phyloP scores from a whole-genome alignment of 148 eudicot species.

The Rhododendron vialii region DNA sequence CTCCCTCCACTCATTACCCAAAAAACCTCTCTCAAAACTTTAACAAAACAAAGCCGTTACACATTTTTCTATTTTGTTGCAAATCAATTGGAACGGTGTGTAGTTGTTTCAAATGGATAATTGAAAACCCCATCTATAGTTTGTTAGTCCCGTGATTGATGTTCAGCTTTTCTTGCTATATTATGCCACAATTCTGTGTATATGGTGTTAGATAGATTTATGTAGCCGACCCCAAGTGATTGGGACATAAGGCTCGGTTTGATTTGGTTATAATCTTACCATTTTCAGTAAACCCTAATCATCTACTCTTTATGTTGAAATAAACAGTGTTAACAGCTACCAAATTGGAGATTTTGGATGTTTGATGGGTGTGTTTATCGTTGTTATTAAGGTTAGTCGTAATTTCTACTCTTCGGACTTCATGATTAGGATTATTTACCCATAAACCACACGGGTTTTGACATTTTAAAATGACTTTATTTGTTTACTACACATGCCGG shows the following conservation, averaged over 20 bases:
- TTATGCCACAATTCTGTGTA: background rate
- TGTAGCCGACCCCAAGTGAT: no score
- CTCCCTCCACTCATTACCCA: no score
- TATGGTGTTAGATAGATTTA: background rate
- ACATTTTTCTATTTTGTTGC: background rate
- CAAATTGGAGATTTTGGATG: background rate
- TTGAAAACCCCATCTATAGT: background rate
- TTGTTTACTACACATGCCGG: background rate
- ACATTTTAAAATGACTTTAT: background rate
- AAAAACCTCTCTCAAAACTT: no score
- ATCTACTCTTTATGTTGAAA: background rate
- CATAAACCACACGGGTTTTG: background rate
- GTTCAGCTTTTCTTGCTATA: background rate
- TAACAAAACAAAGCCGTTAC: background rate
- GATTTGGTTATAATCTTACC: background rate
- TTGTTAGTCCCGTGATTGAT: background rate
- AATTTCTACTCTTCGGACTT: background rate
- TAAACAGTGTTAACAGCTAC: background rate
- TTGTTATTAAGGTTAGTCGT: conserved; percentile 5
- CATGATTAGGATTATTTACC: background rate
- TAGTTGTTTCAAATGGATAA: background rate
- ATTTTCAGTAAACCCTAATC: background rate
- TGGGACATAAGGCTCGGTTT: no score
- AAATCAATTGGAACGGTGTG: background rate
- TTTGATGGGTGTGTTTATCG: background rate